phyloP scores from a whole-genome alignment of 192 early-diverging fungal genomes.

The Neocallimastix lanati region DNA sequence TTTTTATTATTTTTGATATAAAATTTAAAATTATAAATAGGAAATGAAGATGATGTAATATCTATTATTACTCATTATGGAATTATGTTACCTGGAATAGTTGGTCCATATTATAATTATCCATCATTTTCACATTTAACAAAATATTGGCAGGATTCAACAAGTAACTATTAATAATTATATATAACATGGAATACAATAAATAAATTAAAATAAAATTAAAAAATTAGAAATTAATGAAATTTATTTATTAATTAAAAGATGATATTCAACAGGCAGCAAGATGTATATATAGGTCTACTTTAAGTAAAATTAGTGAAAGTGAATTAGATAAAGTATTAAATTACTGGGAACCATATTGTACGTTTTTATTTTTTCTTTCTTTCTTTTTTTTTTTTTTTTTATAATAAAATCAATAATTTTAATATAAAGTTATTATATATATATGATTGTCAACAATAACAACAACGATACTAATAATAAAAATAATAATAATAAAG shows the following conservation, averaged over 20 bases:
- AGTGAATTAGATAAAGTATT: slow-evolving; percentile 27
- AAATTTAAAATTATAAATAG: no score
- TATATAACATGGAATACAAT: no score
- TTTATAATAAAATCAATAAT: no score
- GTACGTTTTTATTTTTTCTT: no score
- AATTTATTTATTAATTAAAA: slow-evolving; percentile 2
- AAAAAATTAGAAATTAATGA: no score
- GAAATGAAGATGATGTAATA: slow-evolving; percentile 19
- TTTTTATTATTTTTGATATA: no score
- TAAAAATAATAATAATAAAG: not conserved
- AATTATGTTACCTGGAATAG: slow-evolving; percentile 16
- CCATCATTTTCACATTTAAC: slow-evolving; percentile 54
- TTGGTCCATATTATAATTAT: slow-evolving; percentile 24
- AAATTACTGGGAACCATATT: slow-evolving; percentile 46
- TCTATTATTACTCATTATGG: slow-evolving; percentile 28
- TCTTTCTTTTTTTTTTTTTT: no score
- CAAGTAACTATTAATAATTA: slow-evolving; percentile 17
- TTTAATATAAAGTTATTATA: no score
- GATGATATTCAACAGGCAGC: slow-evolving; percentile 50
- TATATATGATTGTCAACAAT: no score
- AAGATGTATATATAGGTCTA: slow-evolving; percentile 26
- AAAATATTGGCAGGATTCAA: slow-evolving; percentile 72
- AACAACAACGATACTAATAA: no score
- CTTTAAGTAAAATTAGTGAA: slow-evolving; percentile 25
- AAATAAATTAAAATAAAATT: not conserved